Evolutionary conservation across 2,329 filamentous ascomycete species (phyloP), one percentile per base, ranked within the genome.

Genomic region (Biscogniauxia marginata): DNA sequence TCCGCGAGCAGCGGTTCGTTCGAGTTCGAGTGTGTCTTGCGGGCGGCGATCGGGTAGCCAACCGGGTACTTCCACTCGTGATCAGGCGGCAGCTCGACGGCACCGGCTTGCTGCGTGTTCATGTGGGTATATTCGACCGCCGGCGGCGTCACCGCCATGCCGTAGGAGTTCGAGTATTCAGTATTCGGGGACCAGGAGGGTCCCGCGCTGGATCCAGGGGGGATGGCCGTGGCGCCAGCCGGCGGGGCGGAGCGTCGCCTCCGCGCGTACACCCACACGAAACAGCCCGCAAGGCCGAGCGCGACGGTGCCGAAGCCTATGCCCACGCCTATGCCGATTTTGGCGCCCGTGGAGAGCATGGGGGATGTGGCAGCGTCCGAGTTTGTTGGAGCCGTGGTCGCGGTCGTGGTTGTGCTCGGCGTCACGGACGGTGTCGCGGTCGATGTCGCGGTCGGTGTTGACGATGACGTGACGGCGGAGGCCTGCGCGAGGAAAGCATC

Each of bases 271-370:
- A 56, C 46, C 59, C 62, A 69, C 39, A 71, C 60, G 57, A 72
- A 71, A 60, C 67, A 68, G 7, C 50, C 67, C 2, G 60, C 55
- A 7, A 70, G 56, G 1, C 58, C 57, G 1, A 64, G 56, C 0
- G 58, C 65, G 16, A 68, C 49, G 11, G 52, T 57, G 5, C 69
- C 71, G 30, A 71, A 65, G 18, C 57, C 67, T 2, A 71, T 67
- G 9, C 75, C 77, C 0, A 75, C 70, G 5, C 72, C 75, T 8
- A 79, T 68, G 8, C 74, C 77, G 46, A 76, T 69, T 19, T 73
- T 76, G 4, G 71, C 69, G 5, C 68, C 68, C 0, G 69, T 72
- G 3, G 73, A 71, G 11, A 79, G 67, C 59, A 16, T 55, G 47
- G 55, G 39, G 7, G 58, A 49, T 2, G 56, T 55, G 3, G 52